Percentiles rank a stretch among this genome's conserved stretches.
These are phyloP conservation scores for Acanthamoeba triangularis DNA, from an alignment of 208 protist species.

Conservation along the genomic window DNA sequence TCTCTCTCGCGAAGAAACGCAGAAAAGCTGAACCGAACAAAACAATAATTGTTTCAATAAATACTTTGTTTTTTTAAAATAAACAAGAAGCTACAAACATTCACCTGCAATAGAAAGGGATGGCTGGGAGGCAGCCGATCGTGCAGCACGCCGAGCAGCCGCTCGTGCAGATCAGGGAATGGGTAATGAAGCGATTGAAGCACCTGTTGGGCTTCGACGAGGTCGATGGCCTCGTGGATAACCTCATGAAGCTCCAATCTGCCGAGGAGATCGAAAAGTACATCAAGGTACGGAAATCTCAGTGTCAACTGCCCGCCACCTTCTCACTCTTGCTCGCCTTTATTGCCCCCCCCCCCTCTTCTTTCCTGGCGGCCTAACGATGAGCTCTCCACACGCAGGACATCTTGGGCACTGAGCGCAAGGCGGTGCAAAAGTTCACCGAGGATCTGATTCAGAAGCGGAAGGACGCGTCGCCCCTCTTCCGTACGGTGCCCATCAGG, in stretches of 20 bases:
- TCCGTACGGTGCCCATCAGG: constrained; percentile 41
- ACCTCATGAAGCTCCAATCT: constrained; percentile 32
- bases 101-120: neutral
- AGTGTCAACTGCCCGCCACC: neutral
- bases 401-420: constrained; percentile 46
- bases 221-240: constrained; percentile 47
- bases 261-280: constrained; percentile 30
- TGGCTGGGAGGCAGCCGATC: neutral
- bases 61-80: too few species aligned
- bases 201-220: constrained; percentile 62
- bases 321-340: neutral
- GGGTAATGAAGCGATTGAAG: constrained; percentile 48
- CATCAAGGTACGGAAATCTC: neutral
- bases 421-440: constrained; percentile 68
- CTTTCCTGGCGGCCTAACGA: neutral
- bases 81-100: too few species aligned
- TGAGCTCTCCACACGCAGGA: neutral
- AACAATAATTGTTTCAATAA: too few species aligned
- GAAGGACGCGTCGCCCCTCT: constrained; percentile 39
- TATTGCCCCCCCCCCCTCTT: neutral
- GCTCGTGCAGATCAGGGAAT: constrained; percentile 50
- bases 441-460: constrained; percentile 60
- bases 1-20: neutral
- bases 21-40: neutral
- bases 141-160: constrained; percentile 54